A percentile compares a stretch with the other conserved stretches of the same genome.
phyloP scores from a whole-genome alignment of 352 stramenopile genomes.

The Blastocystis sp. region DNA sequence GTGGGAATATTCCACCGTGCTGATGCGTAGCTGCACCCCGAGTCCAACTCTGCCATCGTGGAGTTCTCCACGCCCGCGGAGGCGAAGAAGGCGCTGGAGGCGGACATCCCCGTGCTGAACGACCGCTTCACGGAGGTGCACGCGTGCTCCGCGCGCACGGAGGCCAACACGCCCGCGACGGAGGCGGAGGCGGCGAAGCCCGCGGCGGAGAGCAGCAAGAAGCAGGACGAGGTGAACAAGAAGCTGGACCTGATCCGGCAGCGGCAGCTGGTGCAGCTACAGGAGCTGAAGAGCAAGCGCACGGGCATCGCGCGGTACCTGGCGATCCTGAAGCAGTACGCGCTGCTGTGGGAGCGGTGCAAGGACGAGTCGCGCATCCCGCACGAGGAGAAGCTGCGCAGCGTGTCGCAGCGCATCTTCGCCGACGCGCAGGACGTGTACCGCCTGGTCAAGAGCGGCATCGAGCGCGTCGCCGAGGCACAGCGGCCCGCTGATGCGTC shows the following conservation, averaged over 20 bases:
- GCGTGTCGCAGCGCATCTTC: slow-evolving; percentile 28
- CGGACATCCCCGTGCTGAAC: slow-evolving; percentile 34
- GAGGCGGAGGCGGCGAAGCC: not conserved
- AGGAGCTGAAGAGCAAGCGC: slow-evolving; percentile 32
- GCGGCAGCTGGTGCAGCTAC: not conserved
- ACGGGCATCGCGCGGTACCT: not conserved
- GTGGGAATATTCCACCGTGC: not conserved
- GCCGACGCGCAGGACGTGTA: not conserved
- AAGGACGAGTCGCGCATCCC: slow-evolving; percentile 9
- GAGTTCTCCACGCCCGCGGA: slow-evolving; percentile 17
- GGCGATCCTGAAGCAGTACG: slow-evolving; percentile 11
- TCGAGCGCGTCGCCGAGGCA: not conserved
- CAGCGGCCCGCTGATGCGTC: not conserved
- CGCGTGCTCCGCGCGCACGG: not conserved
- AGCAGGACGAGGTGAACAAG: slow-evolving; percentile 48
- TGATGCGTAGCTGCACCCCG: not conserved
- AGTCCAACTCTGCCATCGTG: slow-evolving; percentile 25
- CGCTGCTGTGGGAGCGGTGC: not conserved
- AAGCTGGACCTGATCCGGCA: slow-evolving; percentile 50
- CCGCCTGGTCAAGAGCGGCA: not conserved
- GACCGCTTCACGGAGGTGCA: slow-evolving; percentile 45
- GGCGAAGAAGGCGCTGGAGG: slow-evolving; percentile 16
- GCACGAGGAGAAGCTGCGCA: slow-evolving; percentile 21
- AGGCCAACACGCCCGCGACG: not conserved
- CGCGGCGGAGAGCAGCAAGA: not conserved